Base-by-base conservation (phyloP, 1,139 yeast species). In the Pneumocystis murina region DNA sequence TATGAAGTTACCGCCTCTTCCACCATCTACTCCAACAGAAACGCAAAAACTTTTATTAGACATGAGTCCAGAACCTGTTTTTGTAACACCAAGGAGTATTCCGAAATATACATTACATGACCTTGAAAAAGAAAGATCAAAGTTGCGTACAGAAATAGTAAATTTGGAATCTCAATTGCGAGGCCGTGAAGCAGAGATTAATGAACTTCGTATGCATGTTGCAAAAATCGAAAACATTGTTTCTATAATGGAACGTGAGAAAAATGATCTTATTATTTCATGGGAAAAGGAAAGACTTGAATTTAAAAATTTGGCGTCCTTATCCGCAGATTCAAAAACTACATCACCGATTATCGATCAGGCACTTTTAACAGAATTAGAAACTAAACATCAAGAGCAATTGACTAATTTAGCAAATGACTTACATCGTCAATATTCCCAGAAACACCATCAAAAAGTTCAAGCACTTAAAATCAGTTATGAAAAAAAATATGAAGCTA, bases 371-470 rank as follows among this genome's bases (percentile, higher is more conserved):
- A 12, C 16, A 48, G 55, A 48, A 48, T 24, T 48, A 12, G 55
- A 48, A 12, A 48, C 6, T 3, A 48, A 48, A 14, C 55, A 48
- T 12, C 55, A 59, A 16, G 60, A 59, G 16, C 60, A 59, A 24
- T 30, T 59, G 8, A 59, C 7, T 39, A 14, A 14, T 14, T 40
- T 59, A 24, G 60, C 60, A 16, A 48, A 48, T 10, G 63, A 62
- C 14, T 48, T 63, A 17, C 65, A 63, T 38, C 35, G 55, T 40
- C 62, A 63, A 59, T 63, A 63, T 41, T 61, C 63, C 28, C 62
- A 63, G 58, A 63, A 63, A 43, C 65, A 63, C 59, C 60, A 62
- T 24, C 65, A 63, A 59, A 63, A 63, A 20, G 65, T 63, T 40
- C 62, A 61, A 10, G 65, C 63, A 14, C 60, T 63, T 17, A 63